These are phyloP conservation scores for Calonectria fujianensis DNA, from an alignment of 2,329 filamentous ascomycete genomes.

Conservation along the genomic window DNA sequence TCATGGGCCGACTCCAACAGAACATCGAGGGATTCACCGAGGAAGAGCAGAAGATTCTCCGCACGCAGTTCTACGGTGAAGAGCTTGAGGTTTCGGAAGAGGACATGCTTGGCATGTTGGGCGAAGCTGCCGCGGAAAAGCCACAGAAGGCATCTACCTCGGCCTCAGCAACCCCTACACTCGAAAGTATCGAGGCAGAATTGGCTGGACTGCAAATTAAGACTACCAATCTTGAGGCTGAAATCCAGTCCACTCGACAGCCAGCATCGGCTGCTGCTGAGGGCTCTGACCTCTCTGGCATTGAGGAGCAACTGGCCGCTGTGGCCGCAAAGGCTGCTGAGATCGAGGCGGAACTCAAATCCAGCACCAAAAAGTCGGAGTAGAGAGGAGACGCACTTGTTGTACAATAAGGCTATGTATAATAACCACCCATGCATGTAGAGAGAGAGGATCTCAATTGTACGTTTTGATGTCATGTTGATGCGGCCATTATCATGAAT, in stretches of 20 bases:
- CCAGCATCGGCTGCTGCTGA: slow-evolving; percentile 10
- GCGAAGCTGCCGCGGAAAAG: slow-evolving; percentile 49
- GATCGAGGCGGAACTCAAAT: slow-evolving; percentile 50
- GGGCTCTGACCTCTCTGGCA: slow-evolving; percentile 41
- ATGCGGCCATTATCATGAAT: slow-evolving; percentile 2
- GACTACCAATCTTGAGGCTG: slow-evolving; percentile 34
- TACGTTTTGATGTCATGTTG: slow-evolving; percentile 9
- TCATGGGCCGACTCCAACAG: slow-evolving; percentile 61
- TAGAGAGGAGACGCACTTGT: slow-evolving; percentile 40
- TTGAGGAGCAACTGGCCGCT: slow-evolving; percentile 49
- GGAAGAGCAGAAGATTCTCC: slow-evolving; percentile 61
- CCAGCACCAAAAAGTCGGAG: slow-evolving; percentile 47
- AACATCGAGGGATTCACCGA: slow-evolving; percentile 61
- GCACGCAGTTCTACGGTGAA: slow-evolving; percentile 52
- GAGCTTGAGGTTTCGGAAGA: slow-evolving; percentile 59
- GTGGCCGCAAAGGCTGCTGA: slow-evolving; percentile 46
- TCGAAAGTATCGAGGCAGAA: slow-evolving; percentile 39
- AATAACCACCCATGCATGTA: slow-evolving; percentile 47
- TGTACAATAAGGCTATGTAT: slow-evolving; percentile 51
- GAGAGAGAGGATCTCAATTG: slow-evolving; percentile 38
- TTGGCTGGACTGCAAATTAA: slow-evolving; percentile 30
- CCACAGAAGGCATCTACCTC: slow-evolving; percentile 40
- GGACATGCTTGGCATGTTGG: slow-evolving; percentile 60
- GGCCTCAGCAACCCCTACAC: not conserved
- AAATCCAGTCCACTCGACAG: slow-evolving; percentile 19